Evolutionary conservation across 768 basidiomycete species (phyloP), one percentile per base, ranked within the genome.

Genomic region (Termitomyces sp.): DNA sequence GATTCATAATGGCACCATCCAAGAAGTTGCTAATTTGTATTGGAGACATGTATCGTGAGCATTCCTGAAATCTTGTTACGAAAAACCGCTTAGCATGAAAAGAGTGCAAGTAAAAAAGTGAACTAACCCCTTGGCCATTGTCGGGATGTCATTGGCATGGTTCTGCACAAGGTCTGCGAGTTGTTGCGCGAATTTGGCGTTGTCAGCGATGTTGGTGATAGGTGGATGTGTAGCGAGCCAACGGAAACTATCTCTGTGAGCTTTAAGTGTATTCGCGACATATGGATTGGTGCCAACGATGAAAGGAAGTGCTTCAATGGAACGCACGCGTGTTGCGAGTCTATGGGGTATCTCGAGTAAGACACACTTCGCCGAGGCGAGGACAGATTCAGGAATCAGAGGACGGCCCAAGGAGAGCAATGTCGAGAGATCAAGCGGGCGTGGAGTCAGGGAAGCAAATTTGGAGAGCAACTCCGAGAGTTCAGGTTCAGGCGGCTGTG

Each of bases 241-340:
- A 52, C 79, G 73, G 66, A 93, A 91, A 69, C 87, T 87, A 48
- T 83, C 78, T 63, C 81, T 77, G 72, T 90, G 88, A 6, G 86
- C 78, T 56, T 84, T 74, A 58, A 92, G 76, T 13, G 84, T 84
- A 57, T 81, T 83, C 4, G 87, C 79, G n/a, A 94, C 81, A 70
- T 89, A 91, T 14, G 92, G 92, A 69, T 94, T 94, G 53, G 88
- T 92, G 22, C 90, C 92, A 50, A 93, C 92, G 40, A 94, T 94
- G 72, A 88, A 94, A 0, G 92, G 92, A 33, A 94, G 78, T 0
- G 79, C 73, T 66, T 93, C 90, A 51, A 94, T 75, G 22, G 85
- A 85, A 33, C 82, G 82, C 45, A 90, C 86, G 13, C 91, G 85
- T 57, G 80, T 83, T 1, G 88, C 90, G 33, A 94, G 79, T 53